These are phyloP conservation scores for Nakataea oryzae DNA, from an alignment of 2,329 filamentous ascomycete species.

Conservation along the genomic window DNA sequence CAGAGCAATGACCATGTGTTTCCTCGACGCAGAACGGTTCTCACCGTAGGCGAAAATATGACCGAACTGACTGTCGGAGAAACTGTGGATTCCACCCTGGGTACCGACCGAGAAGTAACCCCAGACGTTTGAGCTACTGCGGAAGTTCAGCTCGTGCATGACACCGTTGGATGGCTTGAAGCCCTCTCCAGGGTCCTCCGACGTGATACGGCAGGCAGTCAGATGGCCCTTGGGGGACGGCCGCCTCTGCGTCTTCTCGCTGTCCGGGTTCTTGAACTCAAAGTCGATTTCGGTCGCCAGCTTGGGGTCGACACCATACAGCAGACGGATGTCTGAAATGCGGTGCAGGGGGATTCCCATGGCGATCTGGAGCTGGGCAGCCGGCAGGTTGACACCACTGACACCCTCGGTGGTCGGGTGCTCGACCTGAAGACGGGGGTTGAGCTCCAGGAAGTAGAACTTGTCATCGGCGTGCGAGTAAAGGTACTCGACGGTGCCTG, in stretches of 20 bases:
- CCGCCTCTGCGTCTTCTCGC: constrained; percentile 73
- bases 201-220: constrained; percentile 97
- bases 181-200: constrained; percentile 94
- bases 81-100: constrained; percentile 94
- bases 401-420: constrained; percentile 99
- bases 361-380: constrained; percentile 94
- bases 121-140: constrained; percentile 98
- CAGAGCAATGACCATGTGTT: constrained; percentile 97
- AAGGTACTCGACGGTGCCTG: constrained; percentile 96
- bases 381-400: constrained; percentile 90
- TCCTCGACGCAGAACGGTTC: constrained; percentile 88
- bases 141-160: constrained; percentile 98
- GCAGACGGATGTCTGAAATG: constrained; percentile 88
- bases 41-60: constrained; percentile 99
- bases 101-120: constrained; percentile 99
- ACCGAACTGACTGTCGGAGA: constrained; percentile 97
- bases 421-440: constrained; percentile 98
- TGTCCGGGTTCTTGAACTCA: constrained; percentile 82
- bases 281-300: constrained; percentile 86
- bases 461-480: constrained; percentile 97
- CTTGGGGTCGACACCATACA: constrained; percentile 92
- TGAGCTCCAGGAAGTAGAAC: constrained; percentile 98
- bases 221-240: constrained; percentile 93
- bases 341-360: constrained; percentile 97
- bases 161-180: constrained; percentile 99